Conservation (phyloP, 768 basidiomycete species). For the Leccinum ochraceum region DNA sequence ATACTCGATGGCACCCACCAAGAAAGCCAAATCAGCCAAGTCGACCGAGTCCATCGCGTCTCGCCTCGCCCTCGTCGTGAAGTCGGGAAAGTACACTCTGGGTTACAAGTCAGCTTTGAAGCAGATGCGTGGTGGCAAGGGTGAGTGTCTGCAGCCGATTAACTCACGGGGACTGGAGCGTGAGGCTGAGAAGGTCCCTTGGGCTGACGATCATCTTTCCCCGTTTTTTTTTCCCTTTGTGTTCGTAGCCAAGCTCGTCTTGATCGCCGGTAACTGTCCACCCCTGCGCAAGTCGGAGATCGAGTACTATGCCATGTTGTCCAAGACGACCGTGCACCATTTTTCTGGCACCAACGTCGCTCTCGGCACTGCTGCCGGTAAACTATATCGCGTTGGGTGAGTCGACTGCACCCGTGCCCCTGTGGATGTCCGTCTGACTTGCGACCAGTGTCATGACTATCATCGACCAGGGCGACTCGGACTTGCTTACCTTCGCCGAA, state of each 20-base stretch:
- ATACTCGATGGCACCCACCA: slow-evolving; percentile 85
- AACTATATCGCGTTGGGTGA: slow-evolving; percentile 97
- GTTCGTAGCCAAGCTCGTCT: slow-evolving; percentile 86
- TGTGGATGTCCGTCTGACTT: slow-evolving; percentile 8
- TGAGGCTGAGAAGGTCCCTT: slow-evolving; percentile 99
- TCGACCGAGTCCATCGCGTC: slow-evolving; percentile 92
- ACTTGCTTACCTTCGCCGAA: slow-evolving; percentile 87
- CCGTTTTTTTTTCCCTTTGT: slow-evolving; percentile 20
- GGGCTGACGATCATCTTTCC: slow-evolving; percentile 52
- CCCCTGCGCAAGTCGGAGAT: slow-evolving; percentile 99
- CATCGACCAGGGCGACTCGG: slow-evolving; percentile 94
- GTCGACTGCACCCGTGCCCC: slow-evolving; percentile 21
- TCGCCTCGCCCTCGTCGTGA: slow-evolving; percentile 93
- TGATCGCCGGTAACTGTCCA: slow-evolving; percentile 99
- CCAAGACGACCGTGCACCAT: slow-evolving; percentile 98
- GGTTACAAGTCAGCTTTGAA: slow-evolving; percentile 99
- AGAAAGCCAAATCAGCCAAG: slow-evolving; percentile 94
- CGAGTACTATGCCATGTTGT: slow-evolving; percentile 99
- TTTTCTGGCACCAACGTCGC: slow-evolving; percentile 97
- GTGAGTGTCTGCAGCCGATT: slow-evolving; percentile 55
- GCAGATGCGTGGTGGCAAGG: slow-evolving; percentile 97
- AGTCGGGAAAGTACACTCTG: slow-evolving; percentile 96
- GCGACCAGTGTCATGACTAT: slow-evolving; percentile 89
- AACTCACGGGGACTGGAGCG: slow-evolving; percentile 92
- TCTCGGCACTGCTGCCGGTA: slow-evolving; percentile 97